Evolutionary conservation across 1,139 yeast genomes (phyloP), one percentile per base, ranked within the genome.

Genomic region (Lodderomyces pseudojiufengensis): DNA sequence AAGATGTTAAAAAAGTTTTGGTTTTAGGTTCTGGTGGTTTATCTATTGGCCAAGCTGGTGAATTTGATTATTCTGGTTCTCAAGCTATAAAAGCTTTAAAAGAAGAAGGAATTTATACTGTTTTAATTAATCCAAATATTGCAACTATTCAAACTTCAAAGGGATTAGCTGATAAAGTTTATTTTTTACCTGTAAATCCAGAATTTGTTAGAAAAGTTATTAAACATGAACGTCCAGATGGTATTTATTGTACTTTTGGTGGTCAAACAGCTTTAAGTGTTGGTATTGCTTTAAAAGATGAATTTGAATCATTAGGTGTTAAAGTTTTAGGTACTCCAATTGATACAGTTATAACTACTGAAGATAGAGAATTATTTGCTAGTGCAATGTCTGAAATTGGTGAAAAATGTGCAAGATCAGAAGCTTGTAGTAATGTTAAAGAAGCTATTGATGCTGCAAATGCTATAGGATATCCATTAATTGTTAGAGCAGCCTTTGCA

Each of bases 1-100:
- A 80, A 33, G 76, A 84, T 37, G 95, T 84, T 54, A 86, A 88
- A 73, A 94, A 94, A 68, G 98, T 92, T 27, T 78, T 92, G 56
- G 95, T 92, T 43, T 76, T 92, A 53, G 99, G 99, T 50, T 90
- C 97, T 33, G 99, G 99, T 72, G 99, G 99, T 62, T 76, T 92
- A 53, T 84, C 95, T 41, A 92, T 92, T 63, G 99, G 99, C 55
- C 99, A 92, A 73, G 99, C 99, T 47, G 99, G 99, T 65, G 99
- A 92, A 69, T 92, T 92, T 59, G 99, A 92, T 65, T 92, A 92
- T 68, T 88, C 97, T 39, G 97, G 97, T 56, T 87, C 97, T 43
- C 95, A 86, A 65, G 92, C 94, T 46, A 83, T 84, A 57, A 84
- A 84, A 63, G 98, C 98, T 38, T 76, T 92, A 69, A 90, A 87